Evolutionary conservation across 306 rosid genomes (phyloP), one percentile per base, ranked within the genome.

Genomic region (Cicer yamashitae): DNA sequence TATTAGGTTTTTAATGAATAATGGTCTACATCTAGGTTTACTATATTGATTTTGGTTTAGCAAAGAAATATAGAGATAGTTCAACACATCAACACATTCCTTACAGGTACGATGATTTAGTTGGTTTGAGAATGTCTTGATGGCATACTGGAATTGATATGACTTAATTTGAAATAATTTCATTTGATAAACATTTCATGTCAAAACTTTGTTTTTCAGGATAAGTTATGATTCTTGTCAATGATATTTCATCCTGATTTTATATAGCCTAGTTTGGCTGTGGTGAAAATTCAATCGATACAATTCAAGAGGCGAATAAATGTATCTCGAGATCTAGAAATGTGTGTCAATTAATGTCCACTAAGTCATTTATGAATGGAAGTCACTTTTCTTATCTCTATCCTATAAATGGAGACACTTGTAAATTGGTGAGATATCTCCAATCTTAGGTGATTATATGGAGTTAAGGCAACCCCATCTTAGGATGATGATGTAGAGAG

Each of bases 11-110:
- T 74, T 41, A 51, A 38, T 86, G 50, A 38, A 50, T 70, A 44
- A 76, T 75, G 53, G 38, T 64, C 74, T 82, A 6, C 47, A 11
- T 78, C 77, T 68, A 84, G 90, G 96, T 90, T 67, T 90, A 90
- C 52, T 51, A 86, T 40, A 93, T 91, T 87, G 98, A 93, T 75
- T 93, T 93, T 87, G 98, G 98, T 73, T 88, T 93, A 80, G 98
- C 98, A 56, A 93, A 93, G 92, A 91, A 93, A 83, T 93, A 91
- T 56, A 83, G 97, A 86, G 98, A 93, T 77, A 89, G 88, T 83
- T 63, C 97, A 77, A 88, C 92, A 45, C 98, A 90, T 73, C 98
- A 87, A 80, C 98, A 94, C 81, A 94, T 94, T 81, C 98, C 98
- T 61, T 91, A 94, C 86, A 94, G 98, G 98, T 94, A 76, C 61